Base-by-base conservation (phyloP, 495 filamentous ascomycete species). In the Xanthoparmelia taractica region DNA sequence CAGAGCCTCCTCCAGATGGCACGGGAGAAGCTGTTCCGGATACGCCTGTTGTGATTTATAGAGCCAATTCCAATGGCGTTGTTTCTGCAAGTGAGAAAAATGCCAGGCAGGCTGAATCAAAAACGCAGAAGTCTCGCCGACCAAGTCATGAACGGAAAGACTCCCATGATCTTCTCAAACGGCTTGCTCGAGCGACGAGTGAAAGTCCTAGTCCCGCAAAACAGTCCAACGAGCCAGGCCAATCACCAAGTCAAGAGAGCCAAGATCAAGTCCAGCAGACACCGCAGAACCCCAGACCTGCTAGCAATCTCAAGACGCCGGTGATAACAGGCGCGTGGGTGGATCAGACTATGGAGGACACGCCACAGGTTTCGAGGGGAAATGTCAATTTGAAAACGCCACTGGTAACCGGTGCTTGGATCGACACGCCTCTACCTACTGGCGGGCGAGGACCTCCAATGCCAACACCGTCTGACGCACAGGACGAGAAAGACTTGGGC, bases 111-210 rank as follows among this genome's bases (percentile, higher is more conserved):
- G 27, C 43, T 72, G 60, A 76, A 31, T 20, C 52, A 29, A 41
- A 33, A 50, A 36, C 67, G 27, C 71, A 74, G 8, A 70, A 65
- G 36, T 74, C 43, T 73, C 57, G 73, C 37, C 57, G 72, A 69
- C 70, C 72, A 57, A 74, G 64, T 34, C 70, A 78, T 13, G 64
- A 69, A 23, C 76, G 75, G 60, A 78, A 82, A 57, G 87, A 89
- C 67, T 88, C 88, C 1, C 81, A 82, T 38, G 84, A 87, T 60
- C 71, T 91, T 38, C 77, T 91, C 63, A 82, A 81, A 57, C 82
- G 78, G 59, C 76, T 92, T 10, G 84, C 87, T 4, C 77, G 84
- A 68, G 80, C 81, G 25, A 81, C 85, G 27, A 88, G 81, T 67
- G 60, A 65, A 12, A 71, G 66, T 58, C 67, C 70, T 29, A 67